Evolutionary conservation across 2,329 filamentous ascomycete species (phyloP), one percentile per base, ranked within the genome.

Genomic region (Fusarium goolgardi): DNA sequence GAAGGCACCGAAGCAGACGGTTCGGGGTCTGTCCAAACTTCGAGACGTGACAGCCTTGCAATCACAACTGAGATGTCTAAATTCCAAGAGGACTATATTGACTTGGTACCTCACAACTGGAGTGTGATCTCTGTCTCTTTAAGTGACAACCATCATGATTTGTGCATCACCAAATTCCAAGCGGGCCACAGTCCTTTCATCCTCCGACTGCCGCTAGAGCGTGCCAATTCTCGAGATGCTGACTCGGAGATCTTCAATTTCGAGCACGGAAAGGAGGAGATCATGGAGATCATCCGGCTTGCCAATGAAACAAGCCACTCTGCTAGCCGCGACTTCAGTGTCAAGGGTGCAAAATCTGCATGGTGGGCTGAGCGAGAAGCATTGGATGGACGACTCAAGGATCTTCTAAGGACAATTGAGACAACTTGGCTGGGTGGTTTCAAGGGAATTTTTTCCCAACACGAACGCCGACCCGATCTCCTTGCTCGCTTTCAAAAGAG

Each of bases 351-450:
- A 29, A 94, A 93, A 76, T 87, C 87, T 39, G 89, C 90, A 46
- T 99, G 96, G 96, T 99, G 96, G 94, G 87, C 86, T 6, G 91
- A 94, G 75, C 88, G 96, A 16, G 91, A 96, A 77, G 86, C 86
- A 4, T 83, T 99, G 18, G 96, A 99, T 75, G 81, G 81, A 32
- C 89, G 93, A 12, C 84, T 99, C 25, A 89, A 88, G 65, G 90
- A 92, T 51, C 85, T 99, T 12, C 83, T 99, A 2, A 84, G 89
- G 55, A 96, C 93, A 62, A 91, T 99, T 39, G 95, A 99, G 78
- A 91, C 92, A 64, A 90, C 96, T 23, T 99, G 96, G 96, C 87
- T 99, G 7, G 94, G 95, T 49, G 96, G 96, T 0, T 99, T 99
- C 84, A 91, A 90, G 59, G 94, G 95, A 18, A 90, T 99, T n/a